These are phyloP conservation scores for Cadophora sp. DNA, from an alignment of 2,329 filamentous ascomycete genomes.

Conservation along the genomic window DNA sequence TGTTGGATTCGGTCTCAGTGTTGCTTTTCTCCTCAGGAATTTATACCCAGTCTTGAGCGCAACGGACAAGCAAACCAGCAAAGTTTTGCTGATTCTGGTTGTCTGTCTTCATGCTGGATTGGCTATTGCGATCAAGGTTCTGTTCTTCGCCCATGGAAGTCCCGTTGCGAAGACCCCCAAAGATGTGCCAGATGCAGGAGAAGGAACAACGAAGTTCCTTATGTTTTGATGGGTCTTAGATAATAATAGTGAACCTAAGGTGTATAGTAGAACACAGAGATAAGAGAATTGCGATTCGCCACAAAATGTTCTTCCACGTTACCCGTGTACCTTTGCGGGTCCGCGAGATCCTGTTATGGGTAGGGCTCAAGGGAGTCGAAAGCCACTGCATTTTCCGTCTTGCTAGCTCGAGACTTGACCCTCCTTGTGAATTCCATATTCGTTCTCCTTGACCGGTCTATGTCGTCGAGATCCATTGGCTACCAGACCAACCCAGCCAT, in stretches of 20 bases:
- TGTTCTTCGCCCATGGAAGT: slow-evolving; percentile 90
- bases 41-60: slow-evolving; percentile 90
- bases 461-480: not conserved
- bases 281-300: not conserved
- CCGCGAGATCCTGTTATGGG: not conserved
- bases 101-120: slow-evolving; percentile 87
- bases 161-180: slow-evolving; percentile 47
- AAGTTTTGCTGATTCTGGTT: slow-evolving; percentile 83
- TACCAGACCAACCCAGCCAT: not conserved
- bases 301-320: not conserved
- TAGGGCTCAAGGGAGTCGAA: not conserved
- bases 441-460: not conserved
- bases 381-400: too few species aligned
- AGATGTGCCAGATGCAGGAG: slow-evolving; percentile 22
- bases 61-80: slow-evolving; percentile 90
- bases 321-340: not conserved
- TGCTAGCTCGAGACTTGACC: too few species aligned
- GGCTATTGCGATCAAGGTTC: slow-evolving; percentile 90
- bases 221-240: slow-evolving; percentile 29
- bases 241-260: not conserved
- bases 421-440: not conserved
- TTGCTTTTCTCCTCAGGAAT: slow-evolving; percentile 84
- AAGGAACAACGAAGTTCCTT: slow-evolving; percentile 24
- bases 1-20: slow-evolving; percentile 83
- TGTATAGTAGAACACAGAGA: slow-evolving; percentile 1